These are phyloP conservation scores for Dryadomyces quercus-mongolicae DNA, from an alignment of 2,329 filamentous ascomycete genomes.

Conservation along the genomic window DNA sequence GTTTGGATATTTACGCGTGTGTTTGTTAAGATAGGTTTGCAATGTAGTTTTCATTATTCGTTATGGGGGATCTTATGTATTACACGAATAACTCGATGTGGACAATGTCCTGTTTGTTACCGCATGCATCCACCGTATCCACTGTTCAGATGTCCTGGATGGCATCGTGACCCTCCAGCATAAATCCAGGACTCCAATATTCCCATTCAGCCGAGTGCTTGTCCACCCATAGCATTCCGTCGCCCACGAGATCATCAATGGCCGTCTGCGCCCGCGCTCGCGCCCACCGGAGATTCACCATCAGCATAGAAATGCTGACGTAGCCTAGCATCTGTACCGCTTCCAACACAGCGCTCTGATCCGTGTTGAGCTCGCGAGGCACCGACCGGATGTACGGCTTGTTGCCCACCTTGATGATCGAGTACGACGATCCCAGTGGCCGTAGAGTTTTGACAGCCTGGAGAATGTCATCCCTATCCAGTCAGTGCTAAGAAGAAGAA, in stretches of 20 bases:
- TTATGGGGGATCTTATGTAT: not conserved
- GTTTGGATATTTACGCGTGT: not conserved
- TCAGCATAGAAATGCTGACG: constrained; percentile 80
- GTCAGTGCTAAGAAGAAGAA: not conserved
- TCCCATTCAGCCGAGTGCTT: constrained; percentile 74
- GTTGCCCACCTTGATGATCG: constrained; percentile 69
- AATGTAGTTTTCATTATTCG: not conserved
- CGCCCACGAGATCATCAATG: constrained; percentile 76
- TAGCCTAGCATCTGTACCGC: constrained; percentile 82
- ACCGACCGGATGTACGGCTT: constrained; percentile 84
- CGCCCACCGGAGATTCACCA: constrained; percentile 78
- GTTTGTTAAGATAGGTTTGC: constrained; percentile 2
- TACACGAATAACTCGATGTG: not conserved
- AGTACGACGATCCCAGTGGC: constrained; percentile 81
- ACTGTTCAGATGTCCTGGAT: constrained; percentile 11
- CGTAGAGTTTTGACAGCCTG: constrained; percentile 78
- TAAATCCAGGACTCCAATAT: constrained; percentile 82
- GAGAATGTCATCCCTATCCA: constrained; percentile 71
- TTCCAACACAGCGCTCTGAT: constrained; percentile 87
- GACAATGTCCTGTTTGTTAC: not conserved
- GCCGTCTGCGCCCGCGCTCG: constrained; percentile 75
- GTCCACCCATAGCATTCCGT: constrained; percentile 92
- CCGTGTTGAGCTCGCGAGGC: constrained; percentile 87
- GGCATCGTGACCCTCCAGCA: constrained; percentile 32
- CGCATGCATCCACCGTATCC: too few species aligned